A percentile compares a stretch with the other conserved stretches of the same genome.
These are phyloP conservation scores for Penicillium sp. DNA, from an alignment of 2,329 filamentous ascomycete genomes.

Conservation along the genomic window DNA sequence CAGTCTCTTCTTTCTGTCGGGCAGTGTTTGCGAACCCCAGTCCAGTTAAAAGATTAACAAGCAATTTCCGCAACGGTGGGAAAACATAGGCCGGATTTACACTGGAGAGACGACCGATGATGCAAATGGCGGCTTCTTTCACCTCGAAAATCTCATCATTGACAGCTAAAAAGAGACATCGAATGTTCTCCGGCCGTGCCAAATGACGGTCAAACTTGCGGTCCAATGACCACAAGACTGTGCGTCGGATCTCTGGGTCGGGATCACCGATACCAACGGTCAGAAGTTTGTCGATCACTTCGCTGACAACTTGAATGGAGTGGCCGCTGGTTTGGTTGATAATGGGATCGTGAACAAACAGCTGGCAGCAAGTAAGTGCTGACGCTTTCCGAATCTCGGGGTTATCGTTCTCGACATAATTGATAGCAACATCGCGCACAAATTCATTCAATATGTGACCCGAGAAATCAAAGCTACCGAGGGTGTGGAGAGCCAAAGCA, in stretches of 20 bases:
- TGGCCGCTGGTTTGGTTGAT: slow-evolving; percentile 98
- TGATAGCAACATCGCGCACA: slow-evolving; percentile 95
- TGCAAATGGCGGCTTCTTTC: slow-evolving; percentile 90
- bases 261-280: slow-evolving; percentile 94
- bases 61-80: slow-evolving; percentile 88
- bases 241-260: slow-evolving; percentile 84
- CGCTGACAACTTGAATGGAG: slow-evolving; percentile 93
- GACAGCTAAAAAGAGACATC: slow-evolving; percentile 90
- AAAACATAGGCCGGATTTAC: slow-evolving; percentile 98
- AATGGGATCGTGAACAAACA: slow-evolving; percentile 95
- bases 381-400: slow-evolving; percentile 91
- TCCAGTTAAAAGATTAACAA: slow-evolving; percentile 94
- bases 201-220: slow-evolving; percentile 93
- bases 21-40: slow-evolving; percentile 95
- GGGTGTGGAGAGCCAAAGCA: slow-evolving; percentile 87
- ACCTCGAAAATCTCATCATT: slow-evolving; percentile 95
- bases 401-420: slow-evolving; percentile 96
- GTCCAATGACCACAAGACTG: slow-evolving; percentile 86
- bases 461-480: slow-evolving; percentile 96
- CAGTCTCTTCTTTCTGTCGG: slow-evolving; percentile 94
- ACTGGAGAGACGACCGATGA: slow-evolving; percentile 88
- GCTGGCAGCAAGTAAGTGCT: slow-evolving; percentile 93
- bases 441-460: slow-evolving; percentile 96
- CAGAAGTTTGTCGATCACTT: slow-evolving; percentile 95
- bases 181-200: slow-evolving; percentile 96